A percentile compares a stretch with the other conserved stretches of the same genome.
Evolutionary conservation across 495 filamentous ascomycete species (phyloP).

Genomic region (Apodospora peruviana): DNA sequence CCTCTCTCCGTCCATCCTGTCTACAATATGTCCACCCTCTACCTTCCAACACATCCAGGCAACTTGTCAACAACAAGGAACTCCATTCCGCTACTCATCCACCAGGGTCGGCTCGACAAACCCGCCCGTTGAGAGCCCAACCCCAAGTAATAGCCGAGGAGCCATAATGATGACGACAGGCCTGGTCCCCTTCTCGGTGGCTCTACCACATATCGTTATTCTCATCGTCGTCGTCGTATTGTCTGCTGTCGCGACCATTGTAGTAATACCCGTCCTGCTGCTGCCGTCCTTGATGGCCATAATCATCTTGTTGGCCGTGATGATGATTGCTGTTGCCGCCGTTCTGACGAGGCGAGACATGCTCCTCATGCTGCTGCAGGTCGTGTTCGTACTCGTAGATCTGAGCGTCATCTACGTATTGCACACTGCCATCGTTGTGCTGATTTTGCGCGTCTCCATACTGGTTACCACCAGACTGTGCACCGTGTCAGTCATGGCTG

Average conservation of each 20-base stretch:
- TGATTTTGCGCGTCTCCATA: conserved; percentile 37
- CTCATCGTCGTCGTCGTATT: conserved; percentile 15
- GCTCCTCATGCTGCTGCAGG: conserved; percentile 12
- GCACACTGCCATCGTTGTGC: conserved; percentile 24
- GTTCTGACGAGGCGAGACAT: conserved; percentile 6
- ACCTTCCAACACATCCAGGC: too few relatives aligned
- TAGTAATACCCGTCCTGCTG: conserved; percentile 14
- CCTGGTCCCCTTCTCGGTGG: conserved; percentile 9
- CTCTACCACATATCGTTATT: conserved; percentile 27
- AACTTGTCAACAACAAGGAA: too few relatives aligned
- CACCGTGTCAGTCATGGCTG: background rate
- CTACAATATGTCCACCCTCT: too few relatives aligned
- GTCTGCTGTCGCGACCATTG: conserved; percentile 10
- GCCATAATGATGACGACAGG: too few relatives aligned
- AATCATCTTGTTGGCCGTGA: conserved; percentile 7
- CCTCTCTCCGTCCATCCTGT: too few relatives aligned
- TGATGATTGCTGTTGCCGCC: conserved; percentile 5
- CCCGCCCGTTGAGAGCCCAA: too few relatives aligned
- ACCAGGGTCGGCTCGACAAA: too few relatives aligned
- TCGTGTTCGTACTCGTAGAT: conserved; percentile 46
- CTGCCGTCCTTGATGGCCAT: conserved; percentile 2
- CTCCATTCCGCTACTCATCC: too few relatives aligned
- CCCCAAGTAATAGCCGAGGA: too few relatives aligned
- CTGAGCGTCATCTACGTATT: conserved; percentile 42
- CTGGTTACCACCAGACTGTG: conserved; percentile 32